Percentiles rank a stretch among this genome's conserved stretches.
phyloP scores from a whole-genome alignment of 2,329 filamentous ascomycete species.

The Trichoderma aggressivum region DNA sequence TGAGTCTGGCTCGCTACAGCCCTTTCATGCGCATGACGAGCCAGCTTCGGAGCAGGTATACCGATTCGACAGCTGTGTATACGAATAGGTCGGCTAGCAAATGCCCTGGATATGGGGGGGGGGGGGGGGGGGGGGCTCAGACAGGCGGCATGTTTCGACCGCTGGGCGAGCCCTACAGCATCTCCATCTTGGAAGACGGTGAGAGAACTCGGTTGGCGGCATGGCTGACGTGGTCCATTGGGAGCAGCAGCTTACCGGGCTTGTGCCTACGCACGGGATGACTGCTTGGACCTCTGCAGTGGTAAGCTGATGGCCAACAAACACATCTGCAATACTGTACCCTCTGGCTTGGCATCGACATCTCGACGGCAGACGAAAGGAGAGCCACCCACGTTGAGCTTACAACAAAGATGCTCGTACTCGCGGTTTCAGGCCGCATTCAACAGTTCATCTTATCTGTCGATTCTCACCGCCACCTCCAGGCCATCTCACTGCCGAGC shows the following conservation, averaged over 20 bases:
- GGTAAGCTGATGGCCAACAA: conserved; percentile 5
- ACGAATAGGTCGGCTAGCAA: neutral
- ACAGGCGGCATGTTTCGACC: conserved; percentile 7
- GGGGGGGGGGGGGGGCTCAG: neutral
- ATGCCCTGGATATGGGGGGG: neutral
- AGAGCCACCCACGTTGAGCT: neutral
- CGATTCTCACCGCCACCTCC: neutral
- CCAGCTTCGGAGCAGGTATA: neutral
- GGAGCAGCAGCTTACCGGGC: neutral
- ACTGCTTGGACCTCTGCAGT: neutral
- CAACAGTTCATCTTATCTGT: neutral
- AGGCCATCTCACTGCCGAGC: neutral
- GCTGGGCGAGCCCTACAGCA: neutral
- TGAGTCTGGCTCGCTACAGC: neutral
- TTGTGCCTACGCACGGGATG: neutral
- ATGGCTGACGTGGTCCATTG: neutral
- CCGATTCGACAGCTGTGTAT: neutral
- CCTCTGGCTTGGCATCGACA: neutral
- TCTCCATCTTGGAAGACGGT: neutral
- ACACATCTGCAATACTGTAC: neutral
- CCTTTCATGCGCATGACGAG: conserved; percentile 8
- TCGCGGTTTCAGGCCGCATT: neutral
- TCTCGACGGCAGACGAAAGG: too few species aligned
- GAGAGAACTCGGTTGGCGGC: neutral
- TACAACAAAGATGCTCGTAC: neutral